These are phyloP conservation scores for Komagataella mondaviorum DNA, from an alignment of 805 yeast species.

Conservation along the genomic window DNA sequence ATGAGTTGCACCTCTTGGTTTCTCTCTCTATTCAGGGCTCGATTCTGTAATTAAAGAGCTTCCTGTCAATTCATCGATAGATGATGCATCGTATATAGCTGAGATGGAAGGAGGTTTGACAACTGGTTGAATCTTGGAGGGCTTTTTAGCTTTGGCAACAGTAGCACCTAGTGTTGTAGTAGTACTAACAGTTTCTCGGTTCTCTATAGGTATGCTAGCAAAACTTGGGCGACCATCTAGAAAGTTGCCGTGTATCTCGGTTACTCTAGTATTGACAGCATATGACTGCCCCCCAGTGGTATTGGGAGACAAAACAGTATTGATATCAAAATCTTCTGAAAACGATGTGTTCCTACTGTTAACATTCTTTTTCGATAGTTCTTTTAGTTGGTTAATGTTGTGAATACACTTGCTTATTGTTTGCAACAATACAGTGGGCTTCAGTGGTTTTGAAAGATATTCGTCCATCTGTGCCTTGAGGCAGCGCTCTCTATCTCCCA, in stretches of 20 bases:
- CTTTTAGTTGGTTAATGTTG: conserved; percentile 48
- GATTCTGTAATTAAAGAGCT: background rate
- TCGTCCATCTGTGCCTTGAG: conserved; percentile 89
- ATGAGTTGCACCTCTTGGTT: background rate
- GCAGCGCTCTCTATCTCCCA: conserved; percentile 82
- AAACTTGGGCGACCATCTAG: background rate
- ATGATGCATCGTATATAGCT: background rate
- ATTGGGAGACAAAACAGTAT: background rate
- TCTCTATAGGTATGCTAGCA: background rate
- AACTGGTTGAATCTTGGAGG: background rate
- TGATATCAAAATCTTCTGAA: background rate
- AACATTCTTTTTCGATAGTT: conserved; percentile 23
- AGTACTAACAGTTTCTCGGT: background rate
- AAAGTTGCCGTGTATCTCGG: background rate
- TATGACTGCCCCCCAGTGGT: background rate
- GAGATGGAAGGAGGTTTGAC: background rate
- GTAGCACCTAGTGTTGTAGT: background rate
- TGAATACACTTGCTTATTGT: conserved; percentile 78
- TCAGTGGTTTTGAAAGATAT: conserved; percentile 76
- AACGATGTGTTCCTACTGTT: background rate
- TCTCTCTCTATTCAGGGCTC: background rate
- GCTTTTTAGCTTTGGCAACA: background rate
- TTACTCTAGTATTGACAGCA: background rate
- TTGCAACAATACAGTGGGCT: conserved; percentile 71
- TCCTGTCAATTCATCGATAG: background rate